A percentile compares a stretch with the other conserved stretches of the same genome.
These are phyloP conservation scores for Yamadazyma jaroonii DNA, from an alignment of 1,139 yeast species.

Conservation along the genomic window DNA sequence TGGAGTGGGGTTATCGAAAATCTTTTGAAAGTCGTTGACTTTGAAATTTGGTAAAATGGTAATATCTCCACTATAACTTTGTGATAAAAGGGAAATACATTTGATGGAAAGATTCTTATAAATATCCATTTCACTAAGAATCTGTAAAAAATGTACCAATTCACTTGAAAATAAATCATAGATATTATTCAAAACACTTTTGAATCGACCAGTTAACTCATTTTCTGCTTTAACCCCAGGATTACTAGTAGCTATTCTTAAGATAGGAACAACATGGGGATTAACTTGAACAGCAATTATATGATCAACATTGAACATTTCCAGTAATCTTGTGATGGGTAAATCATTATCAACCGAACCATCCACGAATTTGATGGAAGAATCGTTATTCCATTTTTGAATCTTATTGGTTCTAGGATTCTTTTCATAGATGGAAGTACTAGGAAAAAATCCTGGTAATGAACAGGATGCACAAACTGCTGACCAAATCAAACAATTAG, in stretches of 20 bases:
- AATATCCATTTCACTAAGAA: conserved; percentile 73
- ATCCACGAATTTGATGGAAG: conserved; percentile 82
- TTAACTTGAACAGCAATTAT: conserved; percentile 96
- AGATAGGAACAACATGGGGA: conserved; percentile 90
- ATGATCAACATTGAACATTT: conserved; percentile 95
- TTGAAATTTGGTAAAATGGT: conserved; percentile 81
- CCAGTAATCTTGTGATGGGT: conserved; percentile 85
- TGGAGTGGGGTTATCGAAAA: conserved; percentile 78
- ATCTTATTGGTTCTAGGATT: conserved; percentile 66
- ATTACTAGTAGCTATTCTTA: conserved; percentile 63
- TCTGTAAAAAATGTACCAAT: conserved; percentile 70
- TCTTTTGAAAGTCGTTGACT: conserved; percentile 54
- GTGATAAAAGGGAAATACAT: conserved; percentile 71
- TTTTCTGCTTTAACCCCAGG: conserved; percentile 71
- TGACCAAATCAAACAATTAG: conserved; percentile 59
- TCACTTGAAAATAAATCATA: conserved; percentile 69
- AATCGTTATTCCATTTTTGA: conserved; percentile 78
- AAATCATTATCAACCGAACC: conserved; percentile 95
- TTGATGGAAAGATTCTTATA: conserved; percentile 72
- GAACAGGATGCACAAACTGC: conserved; percentile 98
- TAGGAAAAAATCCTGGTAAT: conserved; percentile 85
- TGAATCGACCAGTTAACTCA: conserved; percentile 54
- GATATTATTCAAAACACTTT: conserved; percentile 50
- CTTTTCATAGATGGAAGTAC: conserved; percentile 82
- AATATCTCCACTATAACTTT: conserved; percentile 89